phyloP scores from a whole-genome alignment of 441 rosid species.

The Omphalea diandra region DNA sequence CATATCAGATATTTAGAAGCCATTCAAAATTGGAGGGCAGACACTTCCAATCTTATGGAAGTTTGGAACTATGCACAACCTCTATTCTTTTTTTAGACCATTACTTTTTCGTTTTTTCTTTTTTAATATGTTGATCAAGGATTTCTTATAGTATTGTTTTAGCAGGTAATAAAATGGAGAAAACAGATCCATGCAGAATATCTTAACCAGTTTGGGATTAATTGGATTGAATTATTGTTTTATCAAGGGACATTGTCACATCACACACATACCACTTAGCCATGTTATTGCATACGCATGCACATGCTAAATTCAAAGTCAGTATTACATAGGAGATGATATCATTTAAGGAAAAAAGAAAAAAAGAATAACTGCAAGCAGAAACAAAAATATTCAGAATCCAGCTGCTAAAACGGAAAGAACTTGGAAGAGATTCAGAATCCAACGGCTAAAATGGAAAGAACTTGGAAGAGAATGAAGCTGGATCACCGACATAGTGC shows the following conservation, averaged over 20 bases:
- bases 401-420: too few relatives aligned
- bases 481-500: too few relatives aligned
- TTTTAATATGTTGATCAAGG: not conserved
- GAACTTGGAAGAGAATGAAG: not conserved
- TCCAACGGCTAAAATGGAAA: too few relatives aligned
- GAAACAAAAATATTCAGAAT: not conserved
- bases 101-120: not conserved
- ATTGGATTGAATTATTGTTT: not conserved
- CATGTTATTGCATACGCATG: not conserved
- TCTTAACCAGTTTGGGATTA: not conserved
- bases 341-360: too few relatives aligned
- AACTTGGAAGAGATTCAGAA: too few relatives aligned
- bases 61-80: not conserved
- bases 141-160: not conserved
- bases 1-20: not conserved
- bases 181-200: not conserved
- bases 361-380: not conserved
- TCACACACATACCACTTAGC: not conserved
- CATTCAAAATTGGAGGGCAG: not conserved
- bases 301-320: not conserved
- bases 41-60: not conserved
- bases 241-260: not conserved
- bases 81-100: not conserved
- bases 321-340: not conserved
- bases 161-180: not conserved